Base-by-base conservation (phyloP, 2,329 filamentous ascomycete genomes). In the Coniosporium tulheliwenetii region DNA sequence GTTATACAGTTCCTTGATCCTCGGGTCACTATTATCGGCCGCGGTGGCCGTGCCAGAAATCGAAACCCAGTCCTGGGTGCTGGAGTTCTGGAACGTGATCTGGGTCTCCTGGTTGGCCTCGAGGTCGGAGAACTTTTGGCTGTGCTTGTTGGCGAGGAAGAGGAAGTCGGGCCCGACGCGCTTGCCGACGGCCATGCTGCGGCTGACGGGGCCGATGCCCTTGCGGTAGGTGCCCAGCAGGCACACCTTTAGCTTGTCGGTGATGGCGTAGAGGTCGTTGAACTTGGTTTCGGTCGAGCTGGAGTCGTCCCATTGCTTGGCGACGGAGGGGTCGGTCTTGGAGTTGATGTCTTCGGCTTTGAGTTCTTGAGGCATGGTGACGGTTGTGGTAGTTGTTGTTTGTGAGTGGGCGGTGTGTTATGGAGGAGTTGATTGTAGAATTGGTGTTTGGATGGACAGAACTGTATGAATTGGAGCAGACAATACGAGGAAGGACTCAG, bases 181-280 rank as follows among this genome's bases (percentile, higher is more conserved):
- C 79, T 85, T 64, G 40, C 64, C 63, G 26, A 68, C 50, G 37
- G 60, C 65, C 67, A 70, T 70, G 41, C 62, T 62, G 44, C 67
- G 64, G 31, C 59, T 8, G 8, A 47, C 52, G 15, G 38, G 44
- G 52, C 64, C 64, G 30, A 63, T 50, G 32, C 59, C 59, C 19
- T 57, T 52, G 26, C 63, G 55, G 47, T 61, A 61, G 14, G 64
- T 64, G 45, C 52, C 59, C 26, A 67, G 46, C 44, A 66, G 58
- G 43, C 61, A 53, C 42, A 67, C 60, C 48, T 67, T 66, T 41
- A 63, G 56, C 32, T 54, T 51, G 45, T 70, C 67, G 37, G 60
- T 59, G n/a, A 66, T 53, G 33, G 58, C 51, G 54, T 65, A 69
- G 39, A 69, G 60, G 39, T 70, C 63, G 39, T 65, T 53, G 49